A percentile compares a stretch with the other conserved stretches of the same genome.
Conservation (phyloP, 2,329 filamentous ascomycete species). For the Diaporthe sp. region DNA sequence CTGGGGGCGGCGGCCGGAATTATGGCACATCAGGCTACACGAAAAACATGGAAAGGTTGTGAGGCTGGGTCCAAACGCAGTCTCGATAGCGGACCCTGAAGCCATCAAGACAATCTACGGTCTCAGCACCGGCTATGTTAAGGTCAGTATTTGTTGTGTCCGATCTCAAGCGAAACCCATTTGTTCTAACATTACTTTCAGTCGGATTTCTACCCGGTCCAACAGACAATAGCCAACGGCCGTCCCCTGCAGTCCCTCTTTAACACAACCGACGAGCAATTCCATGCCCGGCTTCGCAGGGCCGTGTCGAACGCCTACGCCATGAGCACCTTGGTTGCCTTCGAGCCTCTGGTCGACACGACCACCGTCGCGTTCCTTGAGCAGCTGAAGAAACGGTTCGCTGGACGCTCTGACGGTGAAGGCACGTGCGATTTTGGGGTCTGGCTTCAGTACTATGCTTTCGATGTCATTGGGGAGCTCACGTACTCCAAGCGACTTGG, state of each 20-base stretch:
- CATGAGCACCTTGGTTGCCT: constrained; percentile 45
- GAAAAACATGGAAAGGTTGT: constrained; percentile 38
- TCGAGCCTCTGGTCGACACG: constrained; percentile 45
- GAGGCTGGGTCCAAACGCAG: constrained; percentile 39
- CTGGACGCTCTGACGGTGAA: neutral
- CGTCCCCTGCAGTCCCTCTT: constrained; percentile 44
- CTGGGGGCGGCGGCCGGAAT: constrained; percentile 19
- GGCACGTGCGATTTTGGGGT: constrained; percentile 11
- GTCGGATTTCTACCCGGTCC: constrained; percentile 44
- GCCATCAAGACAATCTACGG: constrained; percentile 40
- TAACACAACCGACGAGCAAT: constrained; percentile 43
- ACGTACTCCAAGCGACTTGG: constrained; percentile 23
- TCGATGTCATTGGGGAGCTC: constrained; percentile 23
- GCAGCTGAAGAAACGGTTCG: constrained; percentile 44
- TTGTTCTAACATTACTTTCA: neutral
- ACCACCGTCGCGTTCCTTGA: constrained; percentile 46
- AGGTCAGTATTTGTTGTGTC: constrained; percentile 20
- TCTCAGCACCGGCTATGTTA: constrained; percentile 24
- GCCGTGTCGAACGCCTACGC: constrained; percentile 45
- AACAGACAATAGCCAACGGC: constrained; percentile 43
- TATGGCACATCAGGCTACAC: constrained; percentile 38
- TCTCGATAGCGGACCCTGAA: constrained; percentile 38
- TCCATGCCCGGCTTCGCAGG: constrained; percentile 44
- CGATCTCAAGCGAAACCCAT: too few relatives aligned
- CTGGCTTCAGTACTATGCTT: constrained; percentile 30